These are phyloP conservation scores for Mycena venus DNA, from an alignment of 768 basidiomycete species.

Conservation along the genomic window DNA sequence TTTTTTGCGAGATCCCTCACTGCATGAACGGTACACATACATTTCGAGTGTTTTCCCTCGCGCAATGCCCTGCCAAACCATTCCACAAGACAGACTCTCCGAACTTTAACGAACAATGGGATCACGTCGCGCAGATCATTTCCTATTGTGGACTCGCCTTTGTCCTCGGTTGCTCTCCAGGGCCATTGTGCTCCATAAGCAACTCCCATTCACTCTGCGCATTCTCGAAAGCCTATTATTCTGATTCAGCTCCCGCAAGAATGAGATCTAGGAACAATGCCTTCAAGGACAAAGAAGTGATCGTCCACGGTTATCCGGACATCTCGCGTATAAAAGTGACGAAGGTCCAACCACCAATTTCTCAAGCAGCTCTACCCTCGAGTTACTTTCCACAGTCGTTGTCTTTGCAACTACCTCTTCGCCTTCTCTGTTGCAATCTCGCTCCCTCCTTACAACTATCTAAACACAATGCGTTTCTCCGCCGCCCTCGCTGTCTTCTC, in stretches of 20 bases:
- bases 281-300: conserved; percentile 6
- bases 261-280: conserved; percentile 7
- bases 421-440: conserved; percentile 37
- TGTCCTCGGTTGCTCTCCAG: too few relatives aligned
- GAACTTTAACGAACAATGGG: too few relatives aligned
- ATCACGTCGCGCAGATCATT: too few relatives aligned
- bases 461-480: conserved; percentile 68
- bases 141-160: too few relatives aligned
- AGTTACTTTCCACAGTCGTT: conserved; percentile 32
- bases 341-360: not conserved
- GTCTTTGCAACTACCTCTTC: conserved; percentile 39
- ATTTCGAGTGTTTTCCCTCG: too few relatives aligned
- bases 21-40: too few relatives aligned
- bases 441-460: conserved; percentile 36
- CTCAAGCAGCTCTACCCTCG: conserved; percentile 27
- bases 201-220: not conserved
- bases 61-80: too few relatives aligned
- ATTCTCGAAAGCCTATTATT: not conserved
- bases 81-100: too few relatives aligned
- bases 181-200: not conserved
- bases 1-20: too few relatives aligned
- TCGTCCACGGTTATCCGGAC: not conserved
- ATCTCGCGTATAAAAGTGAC: conserved; percentile 12
- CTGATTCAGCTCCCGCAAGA: not conserved
- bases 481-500: conserved; percentile 54